Conservation (phyloP, 2,329 filamentous ascomycete species). For the Chaetomiaceae sp. region DNA sequence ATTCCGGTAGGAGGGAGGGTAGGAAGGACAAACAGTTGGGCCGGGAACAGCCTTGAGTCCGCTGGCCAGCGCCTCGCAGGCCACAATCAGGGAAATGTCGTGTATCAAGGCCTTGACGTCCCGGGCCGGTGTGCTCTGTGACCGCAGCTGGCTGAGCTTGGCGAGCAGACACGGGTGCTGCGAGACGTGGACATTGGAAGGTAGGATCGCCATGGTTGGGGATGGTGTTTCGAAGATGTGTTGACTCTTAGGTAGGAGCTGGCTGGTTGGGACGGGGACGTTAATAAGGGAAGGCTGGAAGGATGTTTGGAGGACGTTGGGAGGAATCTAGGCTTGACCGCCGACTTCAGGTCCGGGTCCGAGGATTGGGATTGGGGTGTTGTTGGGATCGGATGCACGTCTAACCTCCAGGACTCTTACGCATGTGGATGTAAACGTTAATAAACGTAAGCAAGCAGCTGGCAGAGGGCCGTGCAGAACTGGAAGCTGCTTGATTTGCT, state of each 20-base stretch:
- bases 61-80: slow-evolving; percentile 70
- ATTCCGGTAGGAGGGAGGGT: neutral
- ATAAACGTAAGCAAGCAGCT: too few relatives aligned
- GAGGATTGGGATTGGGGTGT: too few relatives aligned
- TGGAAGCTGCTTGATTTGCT: slow-evolving; percentile 21
- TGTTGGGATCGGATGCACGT: too few relatives aligned
- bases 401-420: too few relatives aligned
- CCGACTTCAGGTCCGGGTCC: too few relatives aligned
- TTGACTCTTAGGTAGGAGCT: too few relatives aligned
- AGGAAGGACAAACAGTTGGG: slow-evolving; percentile 53
- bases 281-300: too few relatives aligned
- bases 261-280: too few relatives aligned
- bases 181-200: slow-evolving; percentile 69
- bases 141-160: slow-evolving; percentile 87
- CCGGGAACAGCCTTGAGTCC: slow-evolving; percentile 53
- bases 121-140: slow-evolving; percentile 60
- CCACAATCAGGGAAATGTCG: slow-evolving; percentile 79
- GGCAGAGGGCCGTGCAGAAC: slow-evolving; percentile 14
- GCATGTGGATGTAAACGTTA: too few relatives aligned
- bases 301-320: too few relatives aligned
- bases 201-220: slow-evolving; percentile 36
- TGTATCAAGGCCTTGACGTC: slow-evolving; percentile 80
- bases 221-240: too few relatives aligned
- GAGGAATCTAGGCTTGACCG: too few relatives aligned
- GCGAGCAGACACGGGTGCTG: slow-evolving; percentile 78